Evolutionary conservation across 2,329 filamentous ascomycete species (phyloP), one percentile per base, ranked within the genome.

Genomic region (Proliferodiscus dingleyae): DNA sequence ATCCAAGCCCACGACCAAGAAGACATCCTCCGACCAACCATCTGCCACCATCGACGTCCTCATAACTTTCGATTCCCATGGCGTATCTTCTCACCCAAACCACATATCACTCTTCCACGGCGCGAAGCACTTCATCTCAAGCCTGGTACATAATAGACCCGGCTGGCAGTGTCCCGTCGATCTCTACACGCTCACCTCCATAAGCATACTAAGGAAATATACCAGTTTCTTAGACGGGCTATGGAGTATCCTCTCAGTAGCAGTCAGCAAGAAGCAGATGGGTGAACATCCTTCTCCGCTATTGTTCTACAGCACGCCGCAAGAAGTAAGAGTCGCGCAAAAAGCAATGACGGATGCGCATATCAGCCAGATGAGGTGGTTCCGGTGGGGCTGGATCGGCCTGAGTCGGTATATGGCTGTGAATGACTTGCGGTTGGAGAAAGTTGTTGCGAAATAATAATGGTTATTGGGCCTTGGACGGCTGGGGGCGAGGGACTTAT

Each of bases 361-460:
- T 71, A 74, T 81, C 68, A 96, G 89, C 66, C 93, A 98, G 75
- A 98, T 98, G 93, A 80, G 87, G 29, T 98, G 93, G 93, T 98
- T 97, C 64, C 80, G 93, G 6, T 97, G 89, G 78, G 88, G 89
- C 2, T 98, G 90, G 89, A 95, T 98, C 62, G 76, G 80, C 0
- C 64, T 95, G 46, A 93, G 89, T 60, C 75, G 93, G 50, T 98
- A 97, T 68, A 97, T 98, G 93, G 78, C 89, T 46, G 78, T 97
- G 24, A 98, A 98, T 67, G 90, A 97, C 64, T 64, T 98, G 67
- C 77, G 73, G 61, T 72, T 73, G 59, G 80, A 79, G 64, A 76
- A 73, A 56, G 57, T 72, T 41, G 52, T 43, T 4, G 46, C 34
- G 13, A 38, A 41, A 42, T 38, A 23, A 48, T 37, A 7, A 15